These are phyloP conservation scores for Geosmithia flava DNA, from an alignment of 2,329 filamentous ascomycete genomes.

Conservation along the genomic window DNA sequence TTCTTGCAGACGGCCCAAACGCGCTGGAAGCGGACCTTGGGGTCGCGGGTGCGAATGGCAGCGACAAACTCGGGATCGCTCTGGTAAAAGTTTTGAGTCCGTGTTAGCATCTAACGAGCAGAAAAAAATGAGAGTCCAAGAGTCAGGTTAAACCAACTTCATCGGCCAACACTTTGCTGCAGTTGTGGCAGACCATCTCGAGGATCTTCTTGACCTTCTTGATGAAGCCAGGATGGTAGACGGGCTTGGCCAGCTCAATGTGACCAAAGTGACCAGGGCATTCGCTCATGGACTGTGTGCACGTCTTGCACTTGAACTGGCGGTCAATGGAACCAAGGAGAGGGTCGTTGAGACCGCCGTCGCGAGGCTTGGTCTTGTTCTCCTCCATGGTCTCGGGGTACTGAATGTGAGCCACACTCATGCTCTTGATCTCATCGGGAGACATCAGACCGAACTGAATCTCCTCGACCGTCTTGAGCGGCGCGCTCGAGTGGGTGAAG, in stretches of 20 bases:
- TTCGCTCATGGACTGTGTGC: slow-evolving; percentile 87
- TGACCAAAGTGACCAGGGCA: slow-evolving; percentile 98
- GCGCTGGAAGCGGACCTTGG: slow-evolving; percentile 84
- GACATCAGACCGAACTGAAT: slow-evolving; percentile 98
- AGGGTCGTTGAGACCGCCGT: slow-evolving; percentile 88
- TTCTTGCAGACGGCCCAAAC: slow-evolving; percentile 90
- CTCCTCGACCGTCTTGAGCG: slow-evolving; percentile 94
- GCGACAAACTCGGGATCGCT: slow-evolving; percentile 72
- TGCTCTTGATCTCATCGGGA: slow-evolving; percentile 96
- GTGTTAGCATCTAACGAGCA: slow-evolving; percentile 49
- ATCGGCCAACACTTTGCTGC: slow-evolving; percentile 94
- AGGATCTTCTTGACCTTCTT: slow-evolving; percentile 99
- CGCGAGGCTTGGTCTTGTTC: slow-evolving; percentile 77
- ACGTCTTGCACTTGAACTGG: slow-evolving; percentile 91
- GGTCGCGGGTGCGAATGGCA: slow-evolving; percentile 76
- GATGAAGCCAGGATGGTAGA: slow-evolving; percentile 92
- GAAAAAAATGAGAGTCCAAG: slow-evolving; percentile 32
- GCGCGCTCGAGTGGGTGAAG: slow-evolving; percentile 86
- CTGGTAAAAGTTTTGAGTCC: slow-evolving; percentile 34
- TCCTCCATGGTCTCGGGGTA: slow-evolving; percentile 99
- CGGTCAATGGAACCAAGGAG: slow-evolving; percentile 94
- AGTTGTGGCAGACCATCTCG: slow-evolving; percentile 98
- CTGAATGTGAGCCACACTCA: slow-evolving; percentile 92
- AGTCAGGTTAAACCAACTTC: slow-evolving; percentile 70
- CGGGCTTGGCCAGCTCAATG: slow-evolving; percentile 92